Evolutionary conservation across 192 early-diverging fungal species (phyloP).

Genomic region (Chytriomyces sp.): DNA sequence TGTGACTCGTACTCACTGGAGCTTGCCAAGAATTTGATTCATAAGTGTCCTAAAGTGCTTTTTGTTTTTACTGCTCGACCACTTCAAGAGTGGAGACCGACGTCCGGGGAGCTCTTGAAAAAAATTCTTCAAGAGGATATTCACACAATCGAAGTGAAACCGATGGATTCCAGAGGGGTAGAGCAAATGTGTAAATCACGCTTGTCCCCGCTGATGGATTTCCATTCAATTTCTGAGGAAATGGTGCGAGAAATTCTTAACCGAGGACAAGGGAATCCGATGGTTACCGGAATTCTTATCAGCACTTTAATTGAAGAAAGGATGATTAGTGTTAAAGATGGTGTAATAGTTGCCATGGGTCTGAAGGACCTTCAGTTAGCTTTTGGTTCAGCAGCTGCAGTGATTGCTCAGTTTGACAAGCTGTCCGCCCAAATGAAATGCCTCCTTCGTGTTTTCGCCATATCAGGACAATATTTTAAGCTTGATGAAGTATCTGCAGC

Average conservation of each 20-base stretch:
- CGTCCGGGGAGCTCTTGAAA: neutral
- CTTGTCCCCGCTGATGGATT: neutral
- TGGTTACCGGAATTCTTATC: neutral
- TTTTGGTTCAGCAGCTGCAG: neutral
- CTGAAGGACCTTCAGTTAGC: neutral
- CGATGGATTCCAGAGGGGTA: neutral
- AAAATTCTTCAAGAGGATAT: neutral
- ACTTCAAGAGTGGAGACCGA: neutral
- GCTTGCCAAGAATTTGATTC: neutral
- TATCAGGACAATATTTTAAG: conserved; percentile 24
- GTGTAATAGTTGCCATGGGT: neutral
- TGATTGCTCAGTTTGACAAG: conserved; percentile 22
- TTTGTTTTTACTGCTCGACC: conserved; percentile 12
- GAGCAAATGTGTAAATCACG: neutral
- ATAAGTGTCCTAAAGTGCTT: neutral
- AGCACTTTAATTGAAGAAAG: conserved; percentile 14
- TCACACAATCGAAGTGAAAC: neutral
- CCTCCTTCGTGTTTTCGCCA: neutral
- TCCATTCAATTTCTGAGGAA: conserved; percentile 1
- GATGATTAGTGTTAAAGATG: neutral
- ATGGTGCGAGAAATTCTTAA: conserved; percentile 15
- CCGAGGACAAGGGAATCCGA: conserved; percentile 16
- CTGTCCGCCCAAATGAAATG: conserved; percentile 4
- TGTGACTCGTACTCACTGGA: conserved; percentile 19
- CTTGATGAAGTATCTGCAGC: neutral